Evolutionary conservation across 805 yeast species (phyloP), one percentile per base, ranked within the genome.

Genomic region (Schwanniomyces pseudopolymorphus): DNA sequence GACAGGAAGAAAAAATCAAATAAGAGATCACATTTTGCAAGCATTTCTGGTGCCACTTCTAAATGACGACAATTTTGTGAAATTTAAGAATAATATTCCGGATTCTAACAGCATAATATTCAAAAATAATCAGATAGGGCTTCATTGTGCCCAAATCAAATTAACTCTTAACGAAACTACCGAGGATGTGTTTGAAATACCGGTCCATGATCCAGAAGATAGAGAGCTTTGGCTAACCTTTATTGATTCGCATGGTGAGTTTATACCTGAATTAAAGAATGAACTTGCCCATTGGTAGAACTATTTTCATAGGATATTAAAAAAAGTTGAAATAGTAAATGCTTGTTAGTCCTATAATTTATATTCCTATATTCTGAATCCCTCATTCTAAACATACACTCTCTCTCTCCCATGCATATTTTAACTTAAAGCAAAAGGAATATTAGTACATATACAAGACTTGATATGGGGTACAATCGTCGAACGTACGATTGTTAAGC

Each of bases 1-100:
- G 16, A 58, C 64, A 0, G 64, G 65, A 5, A 42, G 64, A 31
- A 60, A 59, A 50, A 59, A 60, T 46, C 65, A 60, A 41, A 57
- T 60, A 27, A 40, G 65, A 28, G 64, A 60, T 26, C 65, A 60
- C 45, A 46, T 54, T 13, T 22, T 55, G 8, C 56, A 54, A 37
- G 54, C 56, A 3, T 59, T 60, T 37, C 50, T 41, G 3, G 41
- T 49, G 1, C 52, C 62, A 1, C 47, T 60, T 8, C 46, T 60
- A 21, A 60, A 60, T 37, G 65, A 60, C 40, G 64, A 60, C 38
- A 54, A 57, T 14, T 59, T 59, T 40, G 20, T 11, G 1, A 20
- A 33, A 16, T 60, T 59, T 44, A 60, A 58, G 43, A n/a, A 17
- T 6, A 33, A 21, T 7, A 33, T 51, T 14, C 24, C 24, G 4